Percentiles rank a stretch among this genome's conserved stretches.
Evolutionary conservation across 2,329 filamentous ascomycete species (phyloP).

Genomic region (Colletotrichum magnum): DNA sequence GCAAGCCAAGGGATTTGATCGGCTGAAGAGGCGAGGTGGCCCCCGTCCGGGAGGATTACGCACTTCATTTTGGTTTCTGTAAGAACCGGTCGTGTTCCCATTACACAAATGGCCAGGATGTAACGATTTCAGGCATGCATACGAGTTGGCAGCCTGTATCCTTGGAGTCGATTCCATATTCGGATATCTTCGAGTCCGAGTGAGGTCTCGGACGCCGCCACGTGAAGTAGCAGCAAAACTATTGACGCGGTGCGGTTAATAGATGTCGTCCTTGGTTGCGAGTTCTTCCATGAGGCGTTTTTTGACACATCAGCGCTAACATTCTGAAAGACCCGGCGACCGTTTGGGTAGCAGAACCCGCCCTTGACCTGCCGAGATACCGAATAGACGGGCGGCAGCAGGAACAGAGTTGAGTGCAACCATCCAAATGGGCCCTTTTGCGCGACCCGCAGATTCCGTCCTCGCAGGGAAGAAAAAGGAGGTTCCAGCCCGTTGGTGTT

Average conservation of each 20-base stretch:
- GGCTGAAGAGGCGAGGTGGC: background rate
- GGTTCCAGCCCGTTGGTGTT: constrained; percentile 21
- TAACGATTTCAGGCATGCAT: constrained; percentile 14
- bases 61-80: constrained; percentile 1
- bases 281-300: constrained; percentile 6
- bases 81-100: background rate
- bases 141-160: background rate
- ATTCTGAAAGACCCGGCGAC: background rate
- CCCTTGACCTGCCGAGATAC: constrained; percentile 19
- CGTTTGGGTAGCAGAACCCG: constrained; percentile 1
- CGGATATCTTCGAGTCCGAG: constrained; percentile 18
- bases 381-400: constrained; percentile 8
- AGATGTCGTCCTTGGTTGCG: constrained; percentile 21
- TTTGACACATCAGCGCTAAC: constrained; percentile 7
- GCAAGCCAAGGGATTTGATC: constrained; percentile 21
- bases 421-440: background rate
- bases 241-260: constrained; percentile 9
- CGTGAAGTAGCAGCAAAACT: constrained; percentile 7
- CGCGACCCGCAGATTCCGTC: constrained; percentile 13
- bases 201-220: background rate
- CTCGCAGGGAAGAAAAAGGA: constrained; percentile 16
- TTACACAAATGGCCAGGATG: constrained; percentile 13
- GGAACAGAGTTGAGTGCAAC: background rate
- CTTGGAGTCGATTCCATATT: constrained; percentile 7
- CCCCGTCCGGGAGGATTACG: constrained; percentile 5